Percentiles rank a stretch among this genome's conserved stretches.
phyloP scores from a whole-genome alignment of 306 rosid genomes.

The Castanea mollissima region DNA sequence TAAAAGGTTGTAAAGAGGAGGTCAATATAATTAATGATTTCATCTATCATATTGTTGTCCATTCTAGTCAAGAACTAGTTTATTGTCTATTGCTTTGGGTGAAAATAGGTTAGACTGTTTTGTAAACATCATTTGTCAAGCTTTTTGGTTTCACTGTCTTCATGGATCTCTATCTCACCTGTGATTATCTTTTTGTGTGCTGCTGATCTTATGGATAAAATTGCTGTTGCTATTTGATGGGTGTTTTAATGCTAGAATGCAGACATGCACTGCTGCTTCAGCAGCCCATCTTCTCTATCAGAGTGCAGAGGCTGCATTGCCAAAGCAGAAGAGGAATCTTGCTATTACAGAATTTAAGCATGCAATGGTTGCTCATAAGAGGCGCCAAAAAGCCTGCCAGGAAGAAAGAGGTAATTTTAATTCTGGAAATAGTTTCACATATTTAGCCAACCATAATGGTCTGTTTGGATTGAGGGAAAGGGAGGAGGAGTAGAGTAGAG shows the following conservation, averaged over 20 bases:
- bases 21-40: not conserved
- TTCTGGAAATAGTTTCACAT: constrained; percentile 16
- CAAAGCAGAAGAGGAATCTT: constrained; percentile 71
- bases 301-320: constrained; percentile 64
- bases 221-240: constrained; percentile 12
- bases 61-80: not conserved
- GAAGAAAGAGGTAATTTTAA: constrained; percentile 49
- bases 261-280: constrained; percentile 59
- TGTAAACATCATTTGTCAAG: not conserved
- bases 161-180: not conserved
- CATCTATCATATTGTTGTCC: not conserved
- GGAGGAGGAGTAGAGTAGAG: too few species aligned
- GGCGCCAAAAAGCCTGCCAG: constrained; percentile 54
- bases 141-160: not conserved
- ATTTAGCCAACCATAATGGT: not conserved
- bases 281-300: constrained; percentile 65
- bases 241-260: constrained; percentile 48
- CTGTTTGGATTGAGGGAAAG: too few species aligned
- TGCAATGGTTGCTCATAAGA: constrained; percentile 75
- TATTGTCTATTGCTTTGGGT: not conserved
- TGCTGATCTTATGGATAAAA: not conserved
- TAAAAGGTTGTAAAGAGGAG: not conserved
- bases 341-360: constrained; percentile 70
- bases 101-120: not conserved
- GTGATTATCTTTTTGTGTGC: not conserved